Percentiles rank a stretch among this genome's conserved stretches.
These are phyloP conservation scores for Phytophthora kernoviae DNA, from an alignment of 352 stramenopile species.

Conservation along the genomic window DNA sequence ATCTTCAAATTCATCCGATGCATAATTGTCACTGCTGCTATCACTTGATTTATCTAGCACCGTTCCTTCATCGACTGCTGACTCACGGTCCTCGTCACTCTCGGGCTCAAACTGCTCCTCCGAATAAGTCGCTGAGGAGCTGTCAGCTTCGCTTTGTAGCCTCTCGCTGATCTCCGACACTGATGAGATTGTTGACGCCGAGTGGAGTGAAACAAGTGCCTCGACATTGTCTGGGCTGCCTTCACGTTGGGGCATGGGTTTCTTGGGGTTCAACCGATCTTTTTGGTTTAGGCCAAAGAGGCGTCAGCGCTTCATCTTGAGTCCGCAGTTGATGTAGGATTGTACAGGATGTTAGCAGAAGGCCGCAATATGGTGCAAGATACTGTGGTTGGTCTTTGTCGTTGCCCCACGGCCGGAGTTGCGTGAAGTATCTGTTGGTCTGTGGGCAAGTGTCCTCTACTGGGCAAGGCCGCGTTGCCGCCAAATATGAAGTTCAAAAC, in stretches of 20 bases:
- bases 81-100: slow-evolving; percentile 3
- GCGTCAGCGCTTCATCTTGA: too few relatives aligned
- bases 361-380: too few relatives aligned
- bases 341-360: too few relatives aligned
- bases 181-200: slow-evolving; percentile 13
- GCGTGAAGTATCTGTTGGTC: too few relatives aligned
- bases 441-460: too few relatives aligned
- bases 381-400: too few relatives aligned
- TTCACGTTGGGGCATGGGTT: not conserved
- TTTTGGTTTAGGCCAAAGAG: too few relatives aligned
- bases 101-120: slow-evolving; percentile 28
- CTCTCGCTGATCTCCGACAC: slow-evolving; percentile 12
- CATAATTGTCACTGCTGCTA: slow-evolving; percentile 17
- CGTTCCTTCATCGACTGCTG: not conserved
- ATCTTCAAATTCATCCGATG: slow-evolving; percentile 23
- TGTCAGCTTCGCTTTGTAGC: not conserved
- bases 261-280: too few relatives aligned
- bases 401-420: too few relatives aligned
- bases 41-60: not conserved
- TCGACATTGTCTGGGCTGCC: not conserved
- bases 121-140: slow-evolving; percentile 5
- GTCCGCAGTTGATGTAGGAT: too few relatives aligned
- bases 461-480: too few relatives aligned
- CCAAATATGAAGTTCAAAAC: too few relatives aligned
- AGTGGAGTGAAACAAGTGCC: slow-evolving; percentile 3